Base-by-base conservation (phyloP, 2,329 filamentous ascomycete species). In the Sarocladium strictum region DNA sequence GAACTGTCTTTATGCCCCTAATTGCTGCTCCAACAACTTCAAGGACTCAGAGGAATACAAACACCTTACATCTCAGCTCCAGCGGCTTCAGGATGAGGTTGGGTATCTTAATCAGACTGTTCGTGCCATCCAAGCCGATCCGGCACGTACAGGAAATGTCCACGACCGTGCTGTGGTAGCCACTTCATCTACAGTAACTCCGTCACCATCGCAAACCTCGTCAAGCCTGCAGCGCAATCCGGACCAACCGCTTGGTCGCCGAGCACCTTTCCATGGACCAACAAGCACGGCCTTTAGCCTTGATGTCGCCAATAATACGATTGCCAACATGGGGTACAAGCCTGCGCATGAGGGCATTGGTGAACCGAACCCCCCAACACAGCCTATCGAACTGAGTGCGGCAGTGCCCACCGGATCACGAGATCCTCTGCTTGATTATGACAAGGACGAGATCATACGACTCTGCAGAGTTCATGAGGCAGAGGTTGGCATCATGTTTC, bases 21-120 rank as follows among this genome's bases (percentile, higher is more conserved):
- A 85, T 63, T 85, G 84, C 67, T 85, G 82, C 65, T 73, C 81
- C 58, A 92, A 83, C 74, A 90, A 83, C 69, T 91, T 96, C 78
- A 94, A 93, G 69, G 92, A 97, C 64, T 91, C 90, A 47, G 89
- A 95, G 10, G 92, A 97, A 67, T 97, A 91, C 76, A 89, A 85
- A 64, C 80, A 85, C 35, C 90, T 97, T 84, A 82, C 84, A 54
- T 76, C 79, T 32, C 87, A 94, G 60, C 83, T 97, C 56, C 74
- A 76, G 11, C 79, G 80, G 9, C 78, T 97, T 23, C 91, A 97
- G 68, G 86, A 93, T 54, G 90, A 96, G 71, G 87, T 97, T 63
- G 85, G 89, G 57, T 80, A 80, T 59, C 79, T 97, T 29, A 89
- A 86, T 64, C 81, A 82, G 56, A 88, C 80, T 62, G 75, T 97